Evolutionary conservation across 73 alveolate species (phyloP).

Genomic region (Blepharisma stoltei): DNA sequence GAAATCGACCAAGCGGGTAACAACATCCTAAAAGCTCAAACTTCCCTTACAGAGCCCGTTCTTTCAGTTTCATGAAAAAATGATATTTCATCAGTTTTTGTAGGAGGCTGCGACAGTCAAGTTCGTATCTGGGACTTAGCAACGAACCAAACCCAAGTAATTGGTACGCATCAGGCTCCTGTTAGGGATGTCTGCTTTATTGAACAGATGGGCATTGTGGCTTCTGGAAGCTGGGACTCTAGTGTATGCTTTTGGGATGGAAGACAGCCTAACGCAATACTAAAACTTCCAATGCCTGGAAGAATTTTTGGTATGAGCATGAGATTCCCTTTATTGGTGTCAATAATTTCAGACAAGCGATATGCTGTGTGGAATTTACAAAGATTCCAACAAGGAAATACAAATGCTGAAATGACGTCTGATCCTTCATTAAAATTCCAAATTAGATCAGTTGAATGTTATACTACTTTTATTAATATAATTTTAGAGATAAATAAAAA

Average conservation of each 20-base stretch:
- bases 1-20: not conserved
- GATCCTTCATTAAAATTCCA: slow-evolving; percentile 9
- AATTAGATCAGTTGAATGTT: not conserved
- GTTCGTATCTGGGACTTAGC: slow-evolving; percentile 31
- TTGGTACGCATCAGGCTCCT: slow-evolving; percentile 17
- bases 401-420: not conserved
- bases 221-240: slow-evolving; percentile 11
- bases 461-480: no score
- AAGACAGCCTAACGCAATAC: not conserved
- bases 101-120: slow-evolving; percentile 24
- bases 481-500: no score
- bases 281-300: not conserved
- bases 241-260: slow-evolving; percentile 28
- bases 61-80: slow-evolving; percentile 14
- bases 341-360: not conserved
- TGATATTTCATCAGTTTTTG: slow-evolving; percentile 12
- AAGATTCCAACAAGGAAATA: not conserved
- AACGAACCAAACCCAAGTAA: not conserved
- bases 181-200: slow-evolving; percentile 15
- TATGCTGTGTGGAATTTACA: slow-evolving; percentile 15
- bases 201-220: not conserved
- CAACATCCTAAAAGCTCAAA: not conserved
- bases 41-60: slow-evolving; percentile 13
- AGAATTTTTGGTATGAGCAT: slow-evolving; percentile 28
- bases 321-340: slow-evolving; percentile 10